Evolutionary conservation across 345 rosid species (phyloP), one percentile per base, ranked within the genome.

Genomic region (Citrus cavaleriei): DNA sequence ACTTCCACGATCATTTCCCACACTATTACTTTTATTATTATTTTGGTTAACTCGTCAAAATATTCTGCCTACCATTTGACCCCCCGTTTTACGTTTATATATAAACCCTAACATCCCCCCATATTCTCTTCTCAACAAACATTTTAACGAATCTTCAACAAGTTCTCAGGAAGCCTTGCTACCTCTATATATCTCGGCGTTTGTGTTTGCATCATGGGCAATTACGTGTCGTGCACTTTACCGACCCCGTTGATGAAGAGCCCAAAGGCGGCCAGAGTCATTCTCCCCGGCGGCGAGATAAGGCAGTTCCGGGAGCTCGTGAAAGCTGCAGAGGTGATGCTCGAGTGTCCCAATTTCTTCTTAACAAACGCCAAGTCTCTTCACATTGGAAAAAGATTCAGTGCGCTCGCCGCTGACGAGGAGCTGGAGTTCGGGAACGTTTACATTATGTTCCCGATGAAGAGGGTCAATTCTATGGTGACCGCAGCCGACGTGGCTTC

Each of bases 261-360:
- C 73, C 74, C 81, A 21, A 89, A 72, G 78, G 85, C 82, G 2
- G 83, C 87, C 0, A 72, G 91, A 57, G 96, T 90, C 21, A 42
- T 92, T 58, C 81, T 90, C 54, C 94, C 94, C 24, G 77, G 83
- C 30, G 92, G 96, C 10, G 91, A 87, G 73, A 71, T 90, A 35
- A 73, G 83, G 74, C 93, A 87, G 74, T 89, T 88, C 74, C 79
- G 87, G 30, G 84, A 84, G 19, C 67, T 77, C 0, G 73, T 84
- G 24, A 89, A 82, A 70, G 96, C 93, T 0, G 96, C 94, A 0
- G 96, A 92, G 84, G 76, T 90, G 68, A 92, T 92, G 96, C 22
- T 92, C 19, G 94, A 92, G 55, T 84, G 90, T 68, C 96, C 96
- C 0, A 85, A 83, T 22, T 84, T 81, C 79, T 92, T 92, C 80